A percentile compares a stretch with the other conserved stretches of the same genome.
These are phyloP conservation scores for Cryptococcus jaspeensis DNA, from an alignment of 1,284 basidiomycete species.

Conservation along the genomic window DNA sequence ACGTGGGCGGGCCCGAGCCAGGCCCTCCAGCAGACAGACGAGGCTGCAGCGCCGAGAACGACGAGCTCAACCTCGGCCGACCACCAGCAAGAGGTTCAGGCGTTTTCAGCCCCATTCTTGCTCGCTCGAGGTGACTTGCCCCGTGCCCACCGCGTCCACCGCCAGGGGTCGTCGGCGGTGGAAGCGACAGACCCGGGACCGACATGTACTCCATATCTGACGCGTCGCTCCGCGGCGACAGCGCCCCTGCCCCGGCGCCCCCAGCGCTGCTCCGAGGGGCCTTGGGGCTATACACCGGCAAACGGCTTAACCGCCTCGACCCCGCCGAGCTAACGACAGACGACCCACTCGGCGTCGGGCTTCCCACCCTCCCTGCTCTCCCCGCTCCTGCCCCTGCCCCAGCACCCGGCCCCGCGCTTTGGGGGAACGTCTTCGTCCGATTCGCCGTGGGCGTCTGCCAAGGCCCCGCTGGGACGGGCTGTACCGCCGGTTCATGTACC, in stretches of 20 bases:
- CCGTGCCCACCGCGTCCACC: not conserved
- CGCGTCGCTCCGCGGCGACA: not conserved
- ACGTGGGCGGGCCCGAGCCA: not conserved
- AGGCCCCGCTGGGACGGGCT: too few species aligned
- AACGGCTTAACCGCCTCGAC: conserved; percentile 11
- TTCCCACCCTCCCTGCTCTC: not conserved
- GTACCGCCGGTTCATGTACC: not conserved
- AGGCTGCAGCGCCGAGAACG: conserved; percentile 16
- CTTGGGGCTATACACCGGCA: conserved; percentile 20
- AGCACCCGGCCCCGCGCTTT: not conserved
- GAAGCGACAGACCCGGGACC: not conserved
- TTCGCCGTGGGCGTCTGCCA: conserved; percentile 4
- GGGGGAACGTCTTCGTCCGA: not conserved
- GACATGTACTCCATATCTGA: not conserved
- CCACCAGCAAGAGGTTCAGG: conserved; percentile 10
- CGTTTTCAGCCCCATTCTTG: conserved; percentile 15
- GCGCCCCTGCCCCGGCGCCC: not conserved
- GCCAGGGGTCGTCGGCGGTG: not conserved
- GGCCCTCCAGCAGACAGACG: conserved; percentile 4
- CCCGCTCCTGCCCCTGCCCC: too few species aligned
- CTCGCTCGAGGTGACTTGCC: conserved; percentile 13
- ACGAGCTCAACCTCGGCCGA: conserved; percentile 7
- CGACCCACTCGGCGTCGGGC: conserved; percentile 25
- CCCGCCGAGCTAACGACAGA: conserved; percentile 6
- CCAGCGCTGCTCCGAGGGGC: not conserved